Evolutionary conservation across 352 stramenopile species (phyloP).

Genomic region (Phytopythium cucurbitacearum): DNA sequence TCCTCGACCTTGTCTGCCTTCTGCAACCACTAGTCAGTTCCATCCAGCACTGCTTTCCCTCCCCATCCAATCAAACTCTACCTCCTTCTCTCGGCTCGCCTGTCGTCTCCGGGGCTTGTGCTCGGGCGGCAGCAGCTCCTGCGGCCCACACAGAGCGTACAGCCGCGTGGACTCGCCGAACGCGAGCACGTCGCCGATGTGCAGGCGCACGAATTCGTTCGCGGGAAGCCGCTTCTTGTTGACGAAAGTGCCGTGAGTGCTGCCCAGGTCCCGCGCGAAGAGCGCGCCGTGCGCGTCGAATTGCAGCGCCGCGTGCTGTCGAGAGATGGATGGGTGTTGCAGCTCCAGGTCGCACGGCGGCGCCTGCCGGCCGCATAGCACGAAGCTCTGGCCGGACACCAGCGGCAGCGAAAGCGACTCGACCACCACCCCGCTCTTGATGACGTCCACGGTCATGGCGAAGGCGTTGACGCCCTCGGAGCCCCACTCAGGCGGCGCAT

Average conservation of each 20-base stretch:
- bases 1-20: slow-evolving; percentile 21
- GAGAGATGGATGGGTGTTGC: slow-evolving; percentile 73
- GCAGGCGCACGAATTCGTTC: slow-evolving; percentile 50
- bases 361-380: slow-evolving; percentile 55
- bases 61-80: slow-evolving; percentile 9
- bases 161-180: slow-evolving; percentile 87
- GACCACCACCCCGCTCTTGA: slow-evolving; percentile 56
- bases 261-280: slow-evolving; percentile 70
- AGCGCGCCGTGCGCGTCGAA: slow-evolving; percentile 63
- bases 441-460: slow-evolving; percentile 60
- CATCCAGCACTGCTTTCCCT: slow-evolving; percentile 1
- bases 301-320: slow-evolving; percentile 66
- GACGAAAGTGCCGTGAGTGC: slow-evolving; percentile 82
- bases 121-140: slow-evolving; percentile 63
- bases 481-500: slow-evolving; percentile 50
- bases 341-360: slow-evolving; percentile 64
- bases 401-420: slow-evolving; percentile 37
- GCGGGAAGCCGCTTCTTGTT: slow-evolving; percentile 67
- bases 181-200: slow-evolving; percentile 80
- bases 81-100: slow-evolving; percentile 25
- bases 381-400: slow-evolving; percentile 26
- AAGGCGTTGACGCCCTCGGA: slow-evolving; percentile 39
- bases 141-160: slow-evolving; percentile 71
- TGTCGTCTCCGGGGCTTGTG: slow-evolving; percentile 61
- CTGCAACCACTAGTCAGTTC: neutral